A percentile compares a stretch with the other conserved stretches of the same genome.
These are phyloP conservation scores for Leccinum subtestaceum DNA, from an alignment of 768 basidiomycete species.

Conservation along the genomic window DNA sequence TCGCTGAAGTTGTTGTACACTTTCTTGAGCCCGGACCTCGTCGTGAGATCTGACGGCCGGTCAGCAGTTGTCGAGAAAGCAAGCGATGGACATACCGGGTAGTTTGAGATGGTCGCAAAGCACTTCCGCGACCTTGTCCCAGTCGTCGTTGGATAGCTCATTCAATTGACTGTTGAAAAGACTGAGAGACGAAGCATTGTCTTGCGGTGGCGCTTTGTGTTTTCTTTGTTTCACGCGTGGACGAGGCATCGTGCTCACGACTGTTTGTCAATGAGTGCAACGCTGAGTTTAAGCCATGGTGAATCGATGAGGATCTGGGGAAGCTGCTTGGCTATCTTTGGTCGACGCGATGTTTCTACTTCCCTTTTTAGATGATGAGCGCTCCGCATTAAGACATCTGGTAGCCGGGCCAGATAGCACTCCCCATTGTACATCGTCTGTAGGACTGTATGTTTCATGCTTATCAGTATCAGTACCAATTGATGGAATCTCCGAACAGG, in stretches of 20 bases:
- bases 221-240: slow-evolving; percentile 24
- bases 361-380: no score
- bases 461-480: no score
- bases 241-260: slow-evolving; percentile 15
- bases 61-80: background rate
- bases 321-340: no score
- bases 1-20: slow-evolving; percentile 45
- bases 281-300: no score
- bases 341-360: no score
- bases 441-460: no score
- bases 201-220: background rate
- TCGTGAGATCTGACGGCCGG: background rate
- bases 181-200: background rate
- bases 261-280: no score
- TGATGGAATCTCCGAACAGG: no score
- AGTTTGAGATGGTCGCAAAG: slow-evolving; percentile 49
- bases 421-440: no score
- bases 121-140: slow-evolving; percentile 43
- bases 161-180: background rate
- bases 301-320: no score
- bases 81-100: slow-evolving; percentile 41
- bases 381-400: no score
- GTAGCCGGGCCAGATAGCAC: no score
- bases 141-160: slow-evolving; percentile 35
- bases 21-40: slow-evolving; percentile 61